Base-by-base conservation (phyloP, 176 grass and related monocot genomes). In the Tuctoria greenei region DNA sequence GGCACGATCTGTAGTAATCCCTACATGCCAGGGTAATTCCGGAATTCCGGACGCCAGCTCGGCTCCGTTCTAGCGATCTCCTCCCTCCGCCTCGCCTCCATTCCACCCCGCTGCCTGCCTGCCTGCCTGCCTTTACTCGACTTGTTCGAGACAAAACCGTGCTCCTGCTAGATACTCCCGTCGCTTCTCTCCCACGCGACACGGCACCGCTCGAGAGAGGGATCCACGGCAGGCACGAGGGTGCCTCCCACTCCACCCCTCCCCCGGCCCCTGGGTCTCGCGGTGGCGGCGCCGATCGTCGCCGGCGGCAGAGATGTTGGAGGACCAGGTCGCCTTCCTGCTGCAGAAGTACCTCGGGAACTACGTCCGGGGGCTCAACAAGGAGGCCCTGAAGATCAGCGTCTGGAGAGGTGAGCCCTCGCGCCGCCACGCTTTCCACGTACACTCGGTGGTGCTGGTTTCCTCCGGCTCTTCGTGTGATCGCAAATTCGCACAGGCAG, bases 311-410 rank as follows among this genome's bases (percentile, higher is more conserved):
- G 56, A 85, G 82, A 89, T 98, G 95, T 90, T 98, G 95, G 95
- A 98, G 82, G 95, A 98, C 42, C 87, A 93, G 84, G 95, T 93
- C 23, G 84, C 95, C 74, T 91, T 79, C 86, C 82, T 94, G 59
- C 88, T 98, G 47, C 91, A 98, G 77, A 98, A 88, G 88, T 93
- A 93, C 84, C 91, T 98, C 71, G 95, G 95, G 24, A 98, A 92
- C 88, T 98, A 92, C 23, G 89, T 98, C 83, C 84, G 84, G 56
- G 91, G 95, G 27, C 89, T 98, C 84, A 98, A 69, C 88, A 98
- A 94, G 83, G 95, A 98, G 72, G 91, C 89, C 26, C 95, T 98
- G 54, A 98, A 98, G 82, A 98, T 98, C 66, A 90, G 95, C 89
- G 95, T 93, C 46, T 98, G 91, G 95, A 82, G 88, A 94, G 95